Percentiles rank a stretch among this genome's conserved stretches.
phyloP scores from a whole-genome alignment of 495 filamentous ascomycete genomes.

The Penicillium dipodomyicola region DNA sequence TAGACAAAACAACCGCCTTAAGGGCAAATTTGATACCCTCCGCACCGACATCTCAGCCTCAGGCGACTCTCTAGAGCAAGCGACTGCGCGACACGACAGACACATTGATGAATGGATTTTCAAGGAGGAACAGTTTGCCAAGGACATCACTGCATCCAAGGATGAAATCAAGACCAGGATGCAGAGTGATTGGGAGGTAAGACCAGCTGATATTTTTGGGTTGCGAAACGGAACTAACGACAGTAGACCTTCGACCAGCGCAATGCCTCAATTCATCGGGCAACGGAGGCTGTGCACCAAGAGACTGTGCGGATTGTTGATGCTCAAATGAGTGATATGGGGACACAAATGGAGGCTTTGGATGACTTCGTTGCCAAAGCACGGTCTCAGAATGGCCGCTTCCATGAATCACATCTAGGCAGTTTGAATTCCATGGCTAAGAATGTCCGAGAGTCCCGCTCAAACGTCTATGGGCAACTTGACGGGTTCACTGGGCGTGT shows the following conservation, averaged over 20 bases:
- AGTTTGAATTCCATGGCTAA: slow-evolving; percentile 60
- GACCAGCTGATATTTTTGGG: slow-evolving; percentile 22
- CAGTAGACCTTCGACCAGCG: slow-evolving; percentile 70
- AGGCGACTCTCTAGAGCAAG: slow-evolving; percentile 59
- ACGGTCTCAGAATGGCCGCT: slow-evolving; percentile 72
- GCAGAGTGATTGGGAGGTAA: slow-evolving; percentile 84
- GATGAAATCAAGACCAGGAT: slow-evolving; percentile 77
- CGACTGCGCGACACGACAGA: slow-evolving; percentile 60
- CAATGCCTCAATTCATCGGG: slow-evolving; percentile 72
- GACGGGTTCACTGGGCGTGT: slow-evolving; percentile 59
- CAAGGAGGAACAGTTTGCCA: slow-evolving; percentile 65
- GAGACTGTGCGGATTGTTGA: slow-evolving; percentile 88
- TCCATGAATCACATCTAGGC: slow-evolving; percentile 62
- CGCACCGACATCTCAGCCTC: slow-evolving; percentile 61
- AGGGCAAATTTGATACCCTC: slow-evolving; percentile 57
- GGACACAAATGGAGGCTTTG: slow-evolving; percentile 78
- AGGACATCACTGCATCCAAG: slow-evolving; percentile 65
- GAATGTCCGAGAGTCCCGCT: slow-evolving; percentile 68
- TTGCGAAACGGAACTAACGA: slow-evolving; percentile 26
- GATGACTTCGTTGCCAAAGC: slow-evolving; percentile 89
- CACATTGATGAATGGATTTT: slow-evolving; percentile 74
- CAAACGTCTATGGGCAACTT: slow-evolving; percentile 63
- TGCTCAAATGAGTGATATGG: slow-evolving; percentile 81
- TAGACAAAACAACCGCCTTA: slow-evolving; percentile 68
- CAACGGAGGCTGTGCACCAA: slow-evolving; percentile 85